Evolutionary conservation across 1,284 basidiomycete genomes (phyloP).

Genomic region (Sporisorium scitamineum): DNA sequence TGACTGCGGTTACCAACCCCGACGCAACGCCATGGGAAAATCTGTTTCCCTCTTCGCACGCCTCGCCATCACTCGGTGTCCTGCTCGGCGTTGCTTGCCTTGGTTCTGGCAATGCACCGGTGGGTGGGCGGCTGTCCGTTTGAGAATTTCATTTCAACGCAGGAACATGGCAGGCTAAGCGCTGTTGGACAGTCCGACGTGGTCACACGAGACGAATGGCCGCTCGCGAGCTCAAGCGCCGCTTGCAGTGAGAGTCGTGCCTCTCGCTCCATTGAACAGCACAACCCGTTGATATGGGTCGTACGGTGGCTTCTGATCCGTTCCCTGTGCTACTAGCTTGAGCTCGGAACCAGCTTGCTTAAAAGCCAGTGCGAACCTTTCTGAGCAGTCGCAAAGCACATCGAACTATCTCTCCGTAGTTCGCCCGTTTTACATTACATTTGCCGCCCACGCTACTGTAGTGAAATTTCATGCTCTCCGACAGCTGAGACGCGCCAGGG

Average conservation of each 20-base stretch:
- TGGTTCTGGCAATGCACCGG: background rate
- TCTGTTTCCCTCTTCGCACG: background rate
- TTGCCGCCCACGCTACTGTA: background rate
- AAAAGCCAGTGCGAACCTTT: too few relatives aligned
- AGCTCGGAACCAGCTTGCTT: too few relatives aligned
- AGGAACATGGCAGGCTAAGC: background rate
- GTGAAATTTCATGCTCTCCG: background rate
- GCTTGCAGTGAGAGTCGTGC: too few relatives aligned
- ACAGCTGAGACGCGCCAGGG: background rate
- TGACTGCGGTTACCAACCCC: background rate
- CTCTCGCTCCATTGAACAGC: too few relatives aligned
- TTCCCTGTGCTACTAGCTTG: too few relatives aligned
- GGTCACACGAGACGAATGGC: background rate
- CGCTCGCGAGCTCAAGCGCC: background rate
- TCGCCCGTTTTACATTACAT: slow-evolving; percentile 1
- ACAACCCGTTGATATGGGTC: too few relatives aligned
- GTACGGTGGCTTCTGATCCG: too few relatives aligned
- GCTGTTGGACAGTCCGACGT: background rate
- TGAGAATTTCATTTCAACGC: background rate
- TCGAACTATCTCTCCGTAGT: slow-evolving; percentile 11
- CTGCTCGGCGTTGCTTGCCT: background rate
- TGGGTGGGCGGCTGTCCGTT: background rate
- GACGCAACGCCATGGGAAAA: slow-evolving; percentile 1
- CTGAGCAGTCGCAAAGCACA: too few relatives aligned
- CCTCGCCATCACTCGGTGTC: background rate